A percentile compares a stretch with the other conserved stretches of the same genome.
phyloP scores from a whole-genome alignment of 139 green algal species.

The Coelastrella sp. region DNA sequence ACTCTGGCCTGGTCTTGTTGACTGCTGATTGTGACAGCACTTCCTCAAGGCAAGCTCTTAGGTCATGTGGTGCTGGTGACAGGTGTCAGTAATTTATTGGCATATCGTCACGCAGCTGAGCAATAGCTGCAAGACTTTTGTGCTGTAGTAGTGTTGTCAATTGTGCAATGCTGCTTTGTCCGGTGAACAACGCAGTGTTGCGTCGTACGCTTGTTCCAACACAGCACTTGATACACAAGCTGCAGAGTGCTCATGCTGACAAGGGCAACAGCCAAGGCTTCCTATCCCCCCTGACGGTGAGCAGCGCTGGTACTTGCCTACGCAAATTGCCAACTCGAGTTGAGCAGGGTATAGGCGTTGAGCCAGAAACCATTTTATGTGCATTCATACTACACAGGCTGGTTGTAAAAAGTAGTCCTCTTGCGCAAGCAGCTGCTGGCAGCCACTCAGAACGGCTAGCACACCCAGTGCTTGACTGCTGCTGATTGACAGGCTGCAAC shows the following conservation, averaged over 20 bases:
- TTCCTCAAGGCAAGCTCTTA: no score
- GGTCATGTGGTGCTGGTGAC: no score
- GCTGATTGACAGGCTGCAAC: background rate
- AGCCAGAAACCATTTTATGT: no score
- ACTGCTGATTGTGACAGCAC: no score
- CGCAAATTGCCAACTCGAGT: no score
- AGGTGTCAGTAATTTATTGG: background rate
- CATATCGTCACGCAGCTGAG: no score
- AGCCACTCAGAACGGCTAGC: background rate
- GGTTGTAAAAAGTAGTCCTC: no score
- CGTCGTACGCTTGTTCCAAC: slow-evolving; percentile 44
- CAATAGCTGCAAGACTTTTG: no score
- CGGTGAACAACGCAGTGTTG: slow-evolving; percentile 28
- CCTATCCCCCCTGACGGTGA: slow-evolving; percentile 38
- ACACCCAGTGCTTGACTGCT: background rate
- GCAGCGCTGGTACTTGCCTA: background rate
- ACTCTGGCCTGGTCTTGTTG: background rate
- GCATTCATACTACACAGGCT: no score
- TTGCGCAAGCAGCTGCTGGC: background rate
- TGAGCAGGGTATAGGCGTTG: no score
- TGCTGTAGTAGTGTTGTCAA: background rate
- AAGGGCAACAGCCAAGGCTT: slow-evolving; percentile 27
- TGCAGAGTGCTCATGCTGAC: slow-evolving; percentile 24
- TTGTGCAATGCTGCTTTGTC: background rate
- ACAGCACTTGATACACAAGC: slow-evolving; percentile 49